Conservation (phyloP, 371 early-diverging fungal genomes). For the Mucor lusitanicus region DNA sequence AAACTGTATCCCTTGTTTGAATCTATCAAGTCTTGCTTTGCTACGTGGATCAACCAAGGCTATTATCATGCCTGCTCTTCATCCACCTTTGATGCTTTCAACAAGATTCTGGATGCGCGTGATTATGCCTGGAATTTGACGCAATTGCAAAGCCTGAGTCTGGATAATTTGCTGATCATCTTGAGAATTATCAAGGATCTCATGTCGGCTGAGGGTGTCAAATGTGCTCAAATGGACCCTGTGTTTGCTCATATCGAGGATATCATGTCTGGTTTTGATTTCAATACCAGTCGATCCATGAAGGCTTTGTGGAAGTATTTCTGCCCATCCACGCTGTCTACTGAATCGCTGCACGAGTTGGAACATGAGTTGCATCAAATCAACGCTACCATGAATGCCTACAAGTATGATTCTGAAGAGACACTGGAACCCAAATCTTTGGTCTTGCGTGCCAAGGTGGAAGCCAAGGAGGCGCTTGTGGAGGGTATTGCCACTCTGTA, state of each 20-base stretch:
- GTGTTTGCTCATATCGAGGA: constrained; percentile 25
- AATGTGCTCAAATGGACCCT: constrained; percentile 9
- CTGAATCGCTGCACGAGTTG: constrained; percentile 47
- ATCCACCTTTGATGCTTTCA: constrained; percentile 35
- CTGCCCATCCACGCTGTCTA: constrained; percentile 59
- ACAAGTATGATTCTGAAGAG: constrained; percentile 29
- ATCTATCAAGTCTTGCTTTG: constrained; percentile 29
- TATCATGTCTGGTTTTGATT: constrained; percentile 47
- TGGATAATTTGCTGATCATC: constrained; percentile 61
- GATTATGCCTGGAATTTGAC: constrained; percentile 62
- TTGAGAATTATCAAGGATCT: constrained; percentile 35
- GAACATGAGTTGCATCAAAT: constrained; percentile 47
- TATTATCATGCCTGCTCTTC: constrained; percentile 20
- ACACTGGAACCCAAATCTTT: constrained; percentile 25
- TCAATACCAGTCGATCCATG: constrained; percentile 60
- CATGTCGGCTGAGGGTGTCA: constrained; percentile 15
- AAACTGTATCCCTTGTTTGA: constrained; percentile 49
- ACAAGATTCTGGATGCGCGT: constrained; percentile 58
- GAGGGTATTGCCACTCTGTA: constrained; percentile 78
- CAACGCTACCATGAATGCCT: constrained; percentile 33
- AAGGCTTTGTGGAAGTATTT: constrained; percentile 65
- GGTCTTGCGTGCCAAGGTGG: constrained; percentile 39
- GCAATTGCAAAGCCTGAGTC: constrained; percentile 46
- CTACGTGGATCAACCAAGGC: constrained; percentile 38
- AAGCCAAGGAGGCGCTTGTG: constrained; percentile 64